These are phyloP conservation scores for Yamadazyma akitaensis DNA, from an alignment of 805 yeast genomes.

Conservation along the genomic window DNA sequence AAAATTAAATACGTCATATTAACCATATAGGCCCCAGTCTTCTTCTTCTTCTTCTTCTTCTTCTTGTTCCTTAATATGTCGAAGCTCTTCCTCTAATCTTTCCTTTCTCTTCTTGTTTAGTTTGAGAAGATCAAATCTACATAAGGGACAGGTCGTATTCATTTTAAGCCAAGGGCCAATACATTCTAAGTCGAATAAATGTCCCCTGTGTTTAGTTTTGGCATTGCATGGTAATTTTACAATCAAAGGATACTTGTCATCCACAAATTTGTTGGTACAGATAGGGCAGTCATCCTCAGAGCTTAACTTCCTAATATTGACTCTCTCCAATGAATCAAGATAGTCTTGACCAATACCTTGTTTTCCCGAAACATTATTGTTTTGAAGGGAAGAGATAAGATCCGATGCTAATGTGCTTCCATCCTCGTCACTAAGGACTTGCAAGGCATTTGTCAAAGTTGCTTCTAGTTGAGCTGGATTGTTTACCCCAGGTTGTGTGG, in stretches of 20 bases:
- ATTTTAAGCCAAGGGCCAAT: constrained; percentile 83
- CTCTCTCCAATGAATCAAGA: constrained; percentile 74
- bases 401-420: constrained; percentile 28
- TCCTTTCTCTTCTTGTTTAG: constrained; percentile 25
- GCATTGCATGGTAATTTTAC: constrained; percentile 66
- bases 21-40: constrained; percentile 82
- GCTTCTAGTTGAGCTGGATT: constrained; percentile 9
- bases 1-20: constrained; percentile 4
- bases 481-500: background rate
- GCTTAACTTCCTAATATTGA: constrained; percentile 32
- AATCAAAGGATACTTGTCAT: constrained; percentile 75
- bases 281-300: constrained; percentile 75
- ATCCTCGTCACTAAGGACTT: constrained; percentile 27
- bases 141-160: constrained; percentile 79
- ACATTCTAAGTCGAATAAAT: constrained; percentile 85
- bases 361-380: constrained; percentile 4
- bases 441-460: constrained; percentile 30
- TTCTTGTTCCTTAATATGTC: constrained; percentile 38
- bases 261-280: constrained; percentile 69
- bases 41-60: constrained; percentile 54
- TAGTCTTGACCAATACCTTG: constrained; percentile 66
- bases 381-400: constrained; percentile 22
- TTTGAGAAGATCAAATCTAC: constrained; percentile 67
- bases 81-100: constrained; percentile 32
- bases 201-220: constrained; percentile 30